These are phyloP conservation scores for Biscutella laevigata DNA, from an alignment of 441 rosid genomes.

Conservation along the genomic window DNA sequence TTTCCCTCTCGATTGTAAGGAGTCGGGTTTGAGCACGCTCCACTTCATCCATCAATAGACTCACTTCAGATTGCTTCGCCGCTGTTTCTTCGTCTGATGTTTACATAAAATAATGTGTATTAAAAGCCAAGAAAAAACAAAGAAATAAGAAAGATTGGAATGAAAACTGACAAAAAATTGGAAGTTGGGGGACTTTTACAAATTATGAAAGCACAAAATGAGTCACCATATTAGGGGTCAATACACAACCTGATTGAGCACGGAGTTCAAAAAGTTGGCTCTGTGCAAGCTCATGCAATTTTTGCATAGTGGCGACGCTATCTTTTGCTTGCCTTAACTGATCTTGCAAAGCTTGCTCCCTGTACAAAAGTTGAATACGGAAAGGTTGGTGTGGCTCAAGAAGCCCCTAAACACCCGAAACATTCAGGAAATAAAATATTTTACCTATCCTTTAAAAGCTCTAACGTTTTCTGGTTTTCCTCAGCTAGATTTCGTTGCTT, in stretches of 20 bases:
- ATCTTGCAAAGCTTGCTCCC: constrained; percentile 93
- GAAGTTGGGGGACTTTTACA: neutral
- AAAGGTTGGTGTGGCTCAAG: neutral
- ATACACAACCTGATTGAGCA: constrained; percentile 79
- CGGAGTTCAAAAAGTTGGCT: constrained; percentile 86
- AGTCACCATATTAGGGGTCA: constrained; percentile 12
- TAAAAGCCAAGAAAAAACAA: constrained; percentile 8
- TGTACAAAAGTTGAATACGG: constrained; percentile 25
- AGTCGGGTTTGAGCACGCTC: constrained; percentile 99
- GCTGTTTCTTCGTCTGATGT: constrained; percentile 87
- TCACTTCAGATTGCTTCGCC: constrained; percentile 90
- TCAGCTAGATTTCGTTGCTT: constrained; percentile 95
- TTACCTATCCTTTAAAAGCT: constrained; percentile 86
- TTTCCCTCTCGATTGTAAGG: constrained; percentile 93
- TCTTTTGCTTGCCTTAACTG: constrained; percentile 93
- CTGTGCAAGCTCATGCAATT: constrained; percentile 94
- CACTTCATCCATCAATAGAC: constrained; percentile 95
- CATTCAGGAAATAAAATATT: neutral
- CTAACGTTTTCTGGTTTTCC: constrained; percentile 96
- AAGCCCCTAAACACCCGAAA: constrained; percentile 1
- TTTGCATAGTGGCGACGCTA: constrained; percentile 87
- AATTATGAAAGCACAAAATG: constrained; percentile 4
- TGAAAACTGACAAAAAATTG: neutral
- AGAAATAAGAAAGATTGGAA: neutral
- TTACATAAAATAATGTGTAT: constrained; percentile 14